Conservation (phyloP, 371 early-diverging fungal species). For the Homolaphlyctis polyrhiza region DNA sequence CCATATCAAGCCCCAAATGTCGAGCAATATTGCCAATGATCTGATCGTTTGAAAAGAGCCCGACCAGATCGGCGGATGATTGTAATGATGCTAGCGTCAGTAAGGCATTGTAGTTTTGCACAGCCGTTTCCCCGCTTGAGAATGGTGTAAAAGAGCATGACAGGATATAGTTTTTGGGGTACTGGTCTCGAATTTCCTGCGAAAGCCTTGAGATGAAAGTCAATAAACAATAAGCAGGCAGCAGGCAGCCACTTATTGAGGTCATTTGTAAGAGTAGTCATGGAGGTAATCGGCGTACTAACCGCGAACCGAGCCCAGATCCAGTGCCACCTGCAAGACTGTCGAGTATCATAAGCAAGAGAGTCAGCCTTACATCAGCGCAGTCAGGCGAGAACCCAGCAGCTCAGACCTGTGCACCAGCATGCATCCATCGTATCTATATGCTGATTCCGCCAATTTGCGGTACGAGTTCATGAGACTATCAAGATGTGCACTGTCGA, state of each 20-base stretch:
- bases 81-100: slow-evolving; percentile 30
- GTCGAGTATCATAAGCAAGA: neutral
- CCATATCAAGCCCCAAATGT: slow-evolving; percentile 10
- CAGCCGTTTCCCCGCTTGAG: slow-evolving; percentile 31
- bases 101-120: slow-evolving; percentile 38
- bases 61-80: slow-evolving; percentile 15
- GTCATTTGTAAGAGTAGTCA: too few relatives aligned
- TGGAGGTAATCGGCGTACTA: too few relatives aligned
- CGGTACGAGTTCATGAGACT: slow-evolving; percentile 15
- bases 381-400: neutral
- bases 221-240: neutral
- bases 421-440: slow-evolving; percentile 9
- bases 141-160: slow-evolving; percentile 32
- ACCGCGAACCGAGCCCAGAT: slow-evolving; percentile 33
- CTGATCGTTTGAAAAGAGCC: slow-evolving; percentile 24
- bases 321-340: slow-evolving; percentile 42
- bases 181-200: slow-evolving; percentile 25
- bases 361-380: neutral
- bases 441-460: slow-evolving; percentile 10
- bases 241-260: neutral
- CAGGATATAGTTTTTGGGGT: slow-evolving; percentile 20
- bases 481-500: slow-evolving; percentile 16
- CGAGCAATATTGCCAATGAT: slow-evolving; percentile 9
- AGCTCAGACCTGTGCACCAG: slow-evolving; percentile 13
- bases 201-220: slow-evolving; percentile 21